Conservation (phyloP, 805 yeast species). For the Nakazawaea pomicola region DNA sequence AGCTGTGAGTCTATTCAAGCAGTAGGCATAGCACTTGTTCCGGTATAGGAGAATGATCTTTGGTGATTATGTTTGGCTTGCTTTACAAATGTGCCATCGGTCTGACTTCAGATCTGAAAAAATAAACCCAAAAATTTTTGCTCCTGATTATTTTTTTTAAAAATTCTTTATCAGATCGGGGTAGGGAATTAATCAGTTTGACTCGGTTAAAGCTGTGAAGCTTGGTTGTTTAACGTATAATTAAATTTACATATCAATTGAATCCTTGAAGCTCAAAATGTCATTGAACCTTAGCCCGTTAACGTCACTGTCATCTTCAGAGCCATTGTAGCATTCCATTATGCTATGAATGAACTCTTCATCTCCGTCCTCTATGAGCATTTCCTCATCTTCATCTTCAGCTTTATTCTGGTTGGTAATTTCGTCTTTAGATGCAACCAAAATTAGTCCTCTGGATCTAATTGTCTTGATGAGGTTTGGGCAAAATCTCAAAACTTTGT, state of each 20-base stretch:
- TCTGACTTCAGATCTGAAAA: too few species aligned
- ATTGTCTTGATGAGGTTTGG: conserved; percentile 74
- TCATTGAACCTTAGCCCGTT: conserved; percentile 67
- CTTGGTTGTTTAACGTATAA: too few species aligned
- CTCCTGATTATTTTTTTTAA: too few species aligned
- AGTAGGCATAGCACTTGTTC: too few species aligned
- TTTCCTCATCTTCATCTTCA: conserved; percentile 7
- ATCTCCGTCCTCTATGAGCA: conserved; percentile 8
- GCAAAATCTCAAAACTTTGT: conserved; percentile 62
- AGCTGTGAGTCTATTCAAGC: too few species aligned
- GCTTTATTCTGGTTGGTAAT: not conserved
- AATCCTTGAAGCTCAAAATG: conserved; percentile 61
- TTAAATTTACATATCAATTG: conserved; percentile 40
- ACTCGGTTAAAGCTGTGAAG: too few species aligned
- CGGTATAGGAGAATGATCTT: too few species aligned
- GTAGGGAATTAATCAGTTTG: too few species aligned
- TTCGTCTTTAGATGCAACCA: conserved; percentile 61
- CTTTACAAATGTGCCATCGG: too few species aligned
- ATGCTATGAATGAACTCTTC: conserved; percentile 9
- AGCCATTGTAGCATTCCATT: conserved; percentile 2
- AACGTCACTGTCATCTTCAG: conserved; percentile 35
- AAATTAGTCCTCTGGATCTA: conserved; percentile 72
- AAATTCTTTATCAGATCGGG: too few species aligned
- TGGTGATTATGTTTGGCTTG: too few species aligned
- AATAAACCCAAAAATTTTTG: too few species aligned